These are phyloP conservation scores for Tolypocladium ophioglossoides DNA, from an alignment of 2,329 filamentous ascomycete species.

Conservation along the genomic window DNA sequence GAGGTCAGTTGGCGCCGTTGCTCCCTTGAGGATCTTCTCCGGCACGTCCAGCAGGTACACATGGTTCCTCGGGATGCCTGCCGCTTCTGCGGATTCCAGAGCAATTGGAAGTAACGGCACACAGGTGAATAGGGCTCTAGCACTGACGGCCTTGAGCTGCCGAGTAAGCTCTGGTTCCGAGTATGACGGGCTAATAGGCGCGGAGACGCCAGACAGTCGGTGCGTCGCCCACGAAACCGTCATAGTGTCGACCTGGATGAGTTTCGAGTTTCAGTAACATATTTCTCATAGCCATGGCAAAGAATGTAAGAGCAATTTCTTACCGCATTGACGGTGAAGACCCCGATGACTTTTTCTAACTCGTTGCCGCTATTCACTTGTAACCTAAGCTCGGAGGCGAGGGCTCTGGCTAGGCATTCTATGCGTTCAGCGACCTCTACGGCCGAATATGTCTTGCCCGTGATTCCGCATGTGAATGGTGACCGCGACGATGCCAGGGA, in stretches of 20 bases:
- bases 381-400: slow-evolving; percentile 58
- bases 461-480: slow-evolving; percentile 64
- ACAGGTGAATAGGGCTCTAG: slow-evolving; percentile 61
- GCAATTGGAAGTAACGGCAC: slow-evolving; percentile 50
- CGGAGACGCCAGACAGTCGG: slow-evolving; percentile 54
- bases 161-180: slow-evolving; percentile 54
- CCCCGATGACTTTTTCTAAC: slow-evolving; percentile 65
- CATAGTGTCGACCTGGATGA: slow-evolving; percentile 47
- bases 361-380: slow-evolving; percentile 57
- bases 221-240: slow-evolving; percentile 45
- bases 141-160: slow-evolving; percentile 53
- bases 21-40: slow-evolving; percentile 35
- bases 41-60: slow-evolving; percentile 58
- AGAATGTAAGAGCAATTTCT: background rate
- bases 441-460: slow-evolving; percentile 51
- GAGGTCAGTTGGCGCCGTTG: slow-evolving; percentile 58
- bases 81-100: slow-evolving; percentile 49
- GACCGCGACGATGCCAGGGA: slow-evolving; percentile 48
- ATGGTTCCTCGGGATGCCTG: slow-evolving; percentile 47
- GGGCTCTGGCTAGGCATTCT: slow-evolving; percentile 44
- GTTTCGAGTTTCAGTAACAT: slow-evolving; percentile 42
- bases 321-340: slow-evolving; percentile 62
- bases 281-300: too few relatives aligned
- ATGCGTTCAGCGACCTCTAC: slow-evolving; percentile 54
- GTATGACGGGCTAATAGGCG: slow-evolving; percentile 62